These are phyloP conservation scores for Didymella glomerata DNA, from an alignment of 2,329 filamentous ascomycete species.

Conservation along the genomic window DNA sequence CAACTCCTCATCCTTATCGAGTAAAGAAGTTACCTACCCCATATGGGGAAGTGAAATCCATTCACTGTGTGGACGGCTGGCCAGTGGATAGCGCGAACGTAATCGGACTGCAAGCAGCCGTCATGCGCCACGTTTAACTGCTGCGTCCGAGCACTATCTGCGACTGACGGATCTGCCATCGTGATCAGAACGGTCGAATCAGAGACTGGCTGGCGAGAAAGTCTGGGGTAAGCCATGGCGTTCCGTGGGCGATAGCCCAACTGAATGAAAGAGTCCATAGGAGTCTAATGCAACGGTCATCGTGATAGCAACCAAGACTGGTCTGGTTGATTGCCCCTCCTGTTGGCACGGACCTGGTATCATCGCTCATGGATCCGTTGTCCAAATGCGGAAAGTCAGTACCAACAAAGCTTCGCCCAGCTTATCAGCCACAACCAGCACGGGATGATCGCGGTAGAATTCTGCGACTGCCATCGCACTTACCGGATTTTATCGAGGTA, in stretches of 20 bases:
- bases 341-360: constrained; percentile 34
- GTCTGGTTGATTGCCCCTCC: constrained; percentile 39
- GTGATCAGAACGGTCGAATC: constrained; percentile 34
- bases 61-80: constrained; percentile 26
- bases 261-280: constrained; percentile 25
- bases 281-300: constrained; percentile 30
- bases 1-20: constrained; percentile 38
- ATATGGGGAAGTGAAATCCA: constrained; percentile 44
- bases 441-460: constrained; percentile 23
- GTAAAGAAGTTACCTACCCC: constrained; percentile 33
- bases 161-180: constrained; percentile 30
- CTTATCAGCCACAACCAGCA: constrained; percentile 28
- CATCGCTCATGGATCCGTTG: constrained; percentile 39
- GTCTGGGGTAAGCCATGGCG: constrained; percentile 20
- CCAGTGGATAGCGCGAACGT: constrained; percentile 38
- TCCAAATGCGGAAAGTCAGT: constrained; percentile 38
- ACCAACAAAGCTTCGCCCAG: constrained; percentile 28
- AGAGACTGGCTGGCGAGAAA: constrained; percentile 13
- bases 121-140: constrained; percentile 33
- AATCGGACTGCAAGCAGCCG: constrained; percentile 32
- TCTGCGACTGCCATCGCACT: constrained; percentile 28
- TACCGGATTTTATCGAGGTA: constrained; percentile 25
- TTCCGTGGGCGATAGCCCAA: constrained; percentile 23
- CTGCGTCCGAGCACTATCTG: constrained; percentile 19
- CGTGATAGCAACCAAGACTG: constrained; percentile 33